Base-by-base conservation (phyloP, 345 rosid species). In the Carallia pectinifolia region DNA sequence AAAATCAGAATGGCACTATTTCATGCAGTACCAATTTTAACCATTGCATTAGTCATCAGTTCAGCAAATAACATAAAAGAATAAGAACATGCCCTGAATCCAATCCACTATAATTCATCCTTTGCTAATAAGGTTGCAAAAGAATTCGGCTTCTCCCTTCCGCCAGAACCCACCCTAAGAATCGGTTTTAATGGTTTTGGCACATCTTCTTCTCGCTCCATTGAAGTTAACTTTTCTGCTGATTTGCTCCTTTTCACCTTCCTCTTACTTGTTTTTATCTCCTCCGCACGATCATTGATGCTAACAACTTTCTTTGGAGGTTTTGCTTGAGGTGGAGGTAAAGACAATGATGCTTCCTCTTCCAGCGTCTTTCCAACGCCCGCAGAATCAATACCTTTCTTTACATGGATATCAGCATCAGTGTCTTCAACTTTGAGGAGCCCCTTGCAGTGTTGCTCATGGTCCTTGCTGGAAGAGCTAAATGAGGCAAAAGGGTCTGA, bases 301-400 rank as follows among this genome's bases (percentile, higher is more conserved):
- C 93, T 85, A 4, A 88, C 93, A 73, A 10, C 34, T 74, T 79
- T 88, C 81, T 76, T 82, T 54, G 82, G 62, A 63, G 77, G 68
- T 64, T 61, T 78, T 50, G 74, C 61, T 71, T 75, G 61, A 65
- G 66, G 10, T 55, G 5, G 61, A 64, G 27, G 39, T 5, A 68
- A 30, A 30, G 74, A 47, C 15, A 61, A 6, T 60, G 65, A 3
- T 50, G 60, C 71, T 67, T 73, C 83, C 61, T 61, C 66, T 53
- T 59, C 69, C 12, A 9, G 27, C 30, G 13, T 33, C 54, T 62
- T 70, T n/a, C 34, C 71, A 34, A 9, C 15, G 44, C 18, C 33
- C 30, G 1, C n/a, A n/a, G 33, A 23, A 19, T 7, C 15, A 3
- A n/a, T 55, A 10, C 2, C 60, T 9, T 55, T 30, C 60, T 55